Conservation (phyloP, 169 alveolate genomes). For the Plasmodium vinckei region DNA sequence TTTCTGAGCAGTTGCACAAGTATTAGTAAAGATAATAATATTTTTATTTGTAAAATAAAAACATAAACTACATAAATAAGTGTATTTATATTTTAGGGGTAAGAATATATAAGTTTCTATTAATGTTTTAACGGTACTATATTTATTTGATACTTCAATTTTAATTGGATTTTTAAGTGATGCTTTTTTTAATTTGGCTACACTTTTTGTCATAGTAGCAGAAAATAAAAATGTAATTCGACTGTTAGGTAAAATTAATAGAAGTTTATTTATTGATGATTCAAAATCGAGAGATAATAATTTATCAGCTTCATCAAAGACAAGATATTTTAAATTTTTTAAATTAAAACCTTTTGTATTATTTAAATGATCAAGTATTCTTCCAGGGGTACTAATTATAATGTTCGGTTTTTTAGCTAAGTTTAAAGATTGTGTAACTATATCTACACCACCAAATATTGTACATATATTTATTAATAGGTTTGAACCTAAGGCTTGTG, state of each 20-base stretch:
- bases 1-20: conserved; percentile 92
- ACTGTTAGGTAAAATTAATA: conserved; percentile 92
- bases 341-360: conserved; percentile 98
- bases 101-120: conserved; percentile 94
- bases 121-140: conserved; percentile 94
- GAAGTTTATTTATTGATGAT: conserved; percentile 95
- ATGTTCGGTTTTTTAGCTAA: conserved; percentile 97
- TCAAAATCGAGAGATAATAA: conserved; percentile 97
- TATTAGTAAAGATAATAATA: conserved; percentile 94
- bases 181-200: conserved; percentile 96
- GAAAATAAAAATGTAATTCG: conserved; percentile 97
- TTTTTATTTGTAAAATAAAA: conserved; percentile 81
- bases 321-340: conserved; percentile 91
- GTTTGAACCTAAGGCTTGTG: conserved; percentile 94
- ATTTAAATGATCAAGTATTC: conserved; percentile 98
- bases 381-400: conserved; percentile 99
- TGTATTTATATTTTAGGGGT: conserved; percentile 95
- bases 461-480: conserved; percentile 94
- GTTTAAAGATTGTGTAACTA: conserved; percentile 95
- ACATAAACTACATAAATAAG: conserved; percentile 91
- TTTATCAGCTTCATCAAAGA: conserved; percentile 98
- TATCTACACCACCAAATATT: conserved; percentile 98
- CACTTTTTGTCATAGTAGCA: conserved; percentile 99
- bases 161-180: conserved; percentile 97
- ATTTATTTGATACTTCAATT: conserved; percentile 88